Evolutionary conservation across 75 land plant species (phyloP).

Genomic region (Picea sitchensis): DNA sequence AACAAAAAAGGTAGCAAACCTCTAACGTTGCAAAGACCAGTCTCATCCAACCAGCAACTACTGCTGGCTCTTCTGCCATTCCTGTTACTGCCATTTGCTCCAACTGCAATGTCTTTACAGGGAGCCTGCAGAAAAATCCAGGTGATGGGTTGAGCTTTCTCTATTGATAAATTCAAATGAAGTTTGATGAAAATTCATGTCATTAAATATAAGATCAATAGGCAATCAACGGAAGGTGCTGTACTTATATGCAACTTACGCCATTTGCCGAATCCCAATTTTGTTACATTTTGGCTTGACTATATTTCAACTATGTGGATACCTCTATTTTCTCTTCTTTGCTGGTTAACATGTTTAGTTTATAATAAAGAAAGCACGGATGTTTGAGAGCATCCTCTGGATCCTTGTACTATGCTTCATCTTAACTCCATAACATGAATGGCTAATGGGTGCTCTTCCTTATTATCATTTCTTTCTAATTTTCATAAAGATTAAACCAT

Average conservation of each 20-base stretch:
- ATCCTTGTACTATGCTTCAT: too few species aligned
- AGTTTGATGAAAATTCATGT: too few species aligned
- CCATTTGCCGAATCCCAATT: too few species aligned
- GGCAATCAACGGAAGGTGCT: too few species aligned
- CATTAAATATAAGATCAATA: too few species aligned
- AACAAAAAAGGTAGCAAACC: conserved; percentile 27
- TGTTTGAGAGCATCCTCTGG: neutral
- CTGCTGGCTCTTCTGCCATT: conserved; percentile 76
- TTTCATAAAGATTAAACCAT: neutral
- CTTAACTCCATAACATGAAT: too few species aligned
- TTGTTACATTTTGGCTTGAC: neutral
- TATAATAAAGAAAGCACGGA: neutral
- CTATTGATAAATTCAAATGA: neutral
- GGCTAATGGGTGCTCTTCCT: neutral
- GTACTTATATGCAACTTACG: too few species aligned
- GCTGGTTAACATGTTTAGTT: neutral
- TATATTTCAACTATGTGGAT: neutral
- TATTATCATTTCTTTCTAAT: neutral
- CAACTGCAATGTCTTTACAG: conserved; percentile 86
- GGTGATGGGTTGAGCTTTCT: neutral
- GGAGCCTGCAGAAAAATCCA: conserved; percentile 53
- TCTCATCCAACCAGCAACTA: conserved; percentile 90
- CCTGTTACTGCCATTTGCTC: conserved; percentile 90
- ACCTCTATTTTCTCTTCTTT: neutral
- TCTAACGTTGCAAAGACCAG: conserved; percentile 86